These are phyloP conservation scores for Pogostemon cablin DNA, from an alignment of 257 asterid species.

Conservation along the genomic window DNA sequence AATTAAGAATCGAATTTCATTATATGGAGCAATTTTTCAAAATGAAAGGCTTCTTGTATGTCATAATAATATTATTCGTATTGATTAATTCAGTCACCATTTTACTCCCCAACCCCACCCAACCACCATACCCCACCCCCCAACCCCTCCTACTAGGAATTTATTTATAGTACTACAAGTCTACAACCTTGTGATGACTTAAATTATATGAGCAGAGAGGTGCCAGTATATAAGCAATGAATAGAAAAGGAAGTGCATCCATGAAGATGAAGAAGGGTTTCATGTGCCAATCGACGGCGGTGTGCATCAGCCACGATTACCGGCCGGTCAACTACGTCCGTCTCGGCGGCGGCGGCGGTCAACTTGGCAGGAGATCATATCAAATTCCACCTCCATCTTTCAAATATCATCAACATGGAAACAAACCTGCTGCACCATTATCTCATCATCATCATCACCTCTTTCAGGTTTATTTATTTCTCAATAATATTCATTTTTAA, in stretches of 20 bases:
- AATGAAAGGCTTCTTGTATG: no score
- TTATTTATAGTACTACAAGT: no score
- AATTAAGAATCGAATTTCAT: no score
- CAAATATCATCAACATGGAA: conserved; percentile 22
- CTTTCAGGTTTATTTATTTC: conserved; percentile 44
- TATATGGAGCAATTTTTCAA: no score
- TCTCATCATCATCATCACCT: conserved; percentile 27
- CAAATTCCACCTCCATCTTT: conserved; percentile 2
- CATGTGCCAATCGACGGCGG: conserved; percentile 68
- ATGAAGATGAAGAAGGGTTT: conserved; percentile 52
- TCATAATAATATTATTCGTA: no score
- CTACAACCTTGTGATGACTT: not conserved
- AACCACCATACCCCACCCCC: not conserved
- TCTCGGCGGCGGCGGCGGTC: not conserved
- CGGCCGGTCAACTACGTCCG: not conserved
- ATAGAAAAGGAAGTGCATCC: not conserved
- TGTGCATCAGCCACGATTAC: conserved; percentile 57
- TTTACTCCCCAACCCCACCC: not conserved
- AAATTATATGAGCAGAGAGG: not conserved
- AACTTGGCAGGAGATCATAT: not conserved
- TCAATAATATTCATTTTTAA: not conserved
- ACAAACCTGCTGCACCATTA: not conserved
- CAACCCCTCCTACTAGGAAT: not conserved
- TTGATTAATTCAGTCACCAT: no score
- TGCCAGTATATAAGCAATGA: not conserved